Evolutionary conservation across 2,329 filamentous ascomycete genomes (phyloP).

Genomic region (Macrophomina tecta): DNA sequence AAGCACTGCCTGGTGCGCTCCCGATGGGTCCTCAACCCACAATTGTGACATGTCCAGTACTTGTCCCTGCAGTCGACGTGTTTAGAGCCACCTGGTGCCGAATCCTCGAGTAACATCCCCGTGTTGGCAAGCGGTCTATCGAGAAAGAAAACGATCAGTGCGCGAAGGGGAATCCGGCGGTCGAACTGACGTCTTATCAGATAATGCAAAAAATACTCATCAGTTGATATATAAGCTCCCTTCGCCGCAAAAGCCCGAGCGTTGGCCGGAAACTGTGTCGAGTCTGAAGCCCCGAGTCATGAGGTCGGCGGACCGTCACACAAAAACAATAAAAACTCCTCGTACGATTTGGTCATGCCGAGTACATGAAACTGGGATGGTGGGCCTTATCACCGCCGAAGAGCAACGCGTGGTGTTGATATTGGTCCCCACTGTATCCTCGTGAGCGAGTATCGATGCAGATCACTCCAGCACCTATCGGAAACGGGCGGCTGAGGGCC

Average conservation of each 20-base stretch:
- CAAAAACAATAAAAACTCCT: slow-evolving; percentile 12
- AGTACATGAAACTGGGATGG: slow-evolving; percentile 5
- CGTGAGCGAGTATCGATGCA: slow-evolving; percentile 16
- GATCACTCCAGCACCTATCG: slow-evolving; percentile 12
- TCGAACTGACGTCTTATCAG: not conserved
- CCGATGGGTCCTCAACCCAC: slow-evolving; percentile 9
- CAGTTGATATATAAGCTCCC: not conserved
- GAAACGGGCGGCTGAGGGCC: slow-evolving; percentile 19
- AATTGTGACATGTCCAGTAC: slow-evolving; percentile 20
- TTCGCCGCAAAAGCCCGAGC: not conserved
- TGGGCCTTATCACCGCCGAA: slow-evolving; percentile 10
- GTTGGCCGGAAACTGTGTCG: not conserved
- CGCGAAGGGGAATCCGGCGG: not conserved
- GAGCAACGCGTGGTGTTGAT: slow-evolving; percentile 13
- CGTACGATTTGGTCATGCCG: slow-evolving; percentile 23
- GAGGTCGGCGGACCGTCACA: slow-evolving; percentile 16
- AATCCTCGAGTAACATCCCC: not conserved
- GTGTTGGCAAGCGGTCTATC: not conserved
- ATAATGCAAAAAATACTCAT: not conserved
- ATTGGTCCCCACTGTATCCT: slow-evolving; percentile 1
- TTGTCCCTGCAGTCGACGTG: slow-evolving; percentile 20
- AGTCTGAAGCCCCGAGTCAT: slow-evolving; percentile 7
- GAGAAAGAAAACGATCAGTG: not conserved
- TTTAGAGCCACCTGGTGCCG: not conserved
- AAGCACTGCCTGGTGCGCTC: slow-evolving; percentile 21